Evolutionary conservation across 768 basidiomycete species (phyloP).

Genomic region (Mrakia gelida): DNA sequence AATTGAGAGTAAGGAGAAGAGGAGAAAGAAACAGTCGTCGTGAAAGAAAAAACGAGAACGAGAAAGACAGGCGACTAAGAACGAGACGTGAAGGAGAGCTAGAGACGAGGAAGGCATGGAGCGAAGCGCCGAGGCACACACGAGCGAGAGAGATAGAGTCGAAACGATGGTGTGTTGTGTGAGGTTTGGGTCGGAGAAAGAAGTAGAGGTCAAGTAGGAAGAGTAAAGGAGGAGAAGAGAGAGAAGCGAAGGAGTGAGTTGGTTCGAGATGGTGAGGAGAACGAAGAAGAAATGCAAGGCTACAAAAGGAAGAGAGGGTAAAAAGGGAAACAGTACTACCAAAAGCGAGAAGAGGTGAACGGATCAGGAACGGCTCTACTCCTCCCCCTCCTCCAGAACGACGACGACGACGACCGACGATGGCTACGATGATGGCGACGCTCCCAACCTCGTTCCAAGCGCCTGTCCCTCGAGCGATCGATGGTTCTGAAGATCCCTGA

Average conservation of each 20-base stretch:
- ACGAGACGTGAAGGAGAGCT: slow-evolving; percentile 2
- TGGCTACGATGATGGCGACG: background rate
- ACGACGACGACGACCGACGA: background rate
- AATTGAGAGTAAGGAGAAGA: slow-evolving; percentile 1
- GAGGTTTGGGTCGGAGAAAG: background rate
- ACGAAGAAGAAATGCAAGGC: background rate
- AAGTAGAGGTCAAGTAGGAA: background rate
- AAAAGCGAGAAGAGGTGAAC: background rate
- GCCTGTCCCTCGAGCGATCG: slow-evolving; percentile 34
- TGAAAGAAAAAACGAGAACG: background rate
- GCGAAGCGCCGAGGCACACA: background rate
- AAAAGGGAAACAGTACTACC: background rate
- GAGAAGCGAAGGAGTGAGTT: background rate
- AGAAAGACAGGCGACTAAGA: slow-evolving; percentile 1
- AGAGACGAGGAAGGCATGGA: background rate
- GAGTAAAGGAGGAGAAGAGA: background rate
- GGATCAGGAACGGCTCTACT: background rate
- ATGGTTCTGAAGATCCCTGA: slow-evolving; percentile 82
- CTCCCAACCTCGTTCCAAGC: slow-evolving; percentile 2
- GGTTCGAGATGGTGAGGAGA: background rate
- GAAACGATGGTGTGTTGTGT: no score
- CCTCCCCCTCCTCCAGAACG: background rate
- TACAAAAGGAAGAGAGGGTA: background rate
- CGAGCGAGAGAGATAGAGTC: background rate
- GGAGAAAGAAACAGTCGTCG: background rate